phyloP scores from a whole-genome alignment of 2,329 filamentous ascomycete genomes.

The Emydomyces testavorans region DNA sequence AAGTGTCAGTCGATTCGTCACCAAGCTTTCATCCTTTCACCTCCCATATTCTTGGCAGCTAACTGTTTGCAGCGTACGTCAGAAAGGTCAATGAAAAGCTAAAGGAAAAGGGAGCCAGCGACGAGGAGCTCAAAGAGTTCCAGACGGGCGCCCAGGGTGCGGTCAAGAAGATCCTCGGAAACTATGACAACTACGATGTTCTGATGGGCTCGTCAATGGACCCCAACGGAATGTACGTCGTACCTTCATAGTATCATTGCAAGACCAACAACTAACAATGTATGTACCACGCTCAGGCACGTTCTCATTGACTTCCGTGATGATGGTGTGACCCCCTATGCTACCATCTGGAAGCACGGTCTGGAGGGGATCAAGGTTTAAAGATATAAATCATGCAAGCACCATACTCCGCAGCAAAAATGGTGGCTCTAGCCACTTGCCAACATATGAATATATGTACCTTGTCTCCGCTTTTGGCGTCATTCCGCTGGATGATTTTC shows the following conservation, averaged over 20 bases:
- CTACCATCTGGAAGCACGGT: conserved; percentile 93
- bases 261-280: too few species aligned
- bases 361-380: conserved; percentile 86
- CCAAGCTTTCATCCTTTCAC: neutral
- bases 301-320: conserved; percentile 95
- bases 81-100: conserved; percentile 70
- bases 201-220: conserved; percentile 87
- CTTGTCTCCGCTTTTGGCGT: too few species aligned
- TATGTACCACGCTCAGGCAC: conserved; percentile 44
- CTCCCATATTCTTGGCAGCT: conserved; percentile 2
- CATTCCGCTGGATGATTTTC: neutral
- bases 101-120: conserved; percentile 49
- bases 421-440: neutral
- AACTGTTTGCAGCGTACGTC: conserved; percentile 60
- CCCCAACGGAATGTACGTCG: conserved; percentile 77
- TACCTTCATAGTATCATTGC: too few species aligned
- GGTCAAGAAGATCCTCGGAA: conserved; percentile 74
- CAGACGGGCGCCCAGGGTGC: conserved; percentile 61
- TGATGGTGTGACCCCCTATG: conserved; percentile 81
- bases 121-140: conserved; percentile 63
- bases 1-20: conserved; percentile 57
- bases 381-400: conserved; percentile 14
- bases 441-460: too few species aligned
- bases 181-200: conserved; percentile 96
- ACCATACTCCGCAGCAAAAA: neutral